phyloP scores from a whole-genome alignment of 345 rosid species.

The Pistacia vera region DNA sequence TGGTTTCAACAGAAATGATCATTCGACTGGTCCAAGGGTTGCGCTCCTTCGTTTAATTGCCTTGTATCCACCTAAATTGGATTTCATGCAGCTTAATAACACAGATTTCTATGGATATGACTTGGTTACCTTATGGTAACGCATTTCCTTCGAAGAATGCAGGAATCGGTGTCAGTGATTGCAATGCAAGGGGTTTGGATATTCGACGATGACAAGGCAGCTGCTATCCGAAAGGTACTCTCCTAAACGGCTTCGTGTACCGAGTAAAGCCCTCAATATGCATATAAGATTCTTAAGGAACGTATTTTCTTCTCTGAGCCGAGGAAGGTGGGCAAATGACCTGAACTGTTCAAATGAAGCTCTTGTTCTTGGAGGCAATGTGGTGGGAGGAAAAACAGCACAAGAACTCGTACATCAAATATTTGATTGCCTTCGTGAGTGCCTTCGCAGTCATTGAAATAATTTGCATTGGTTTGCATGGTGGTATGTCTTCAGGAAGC shows the following conservation, averaged over 20 bases:
- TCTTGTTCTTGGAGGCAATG: neutral
- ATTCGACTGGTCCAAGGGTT: slow-evolving; percentile 31
- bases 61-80: slow-evolving; percentile 21
- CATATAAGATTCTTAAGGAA: slow-evolving; percentile 22
- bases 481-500: slow-evolving; percentile 21
- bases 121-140: neutral
- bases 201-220: slow-evolving; percentile 20
- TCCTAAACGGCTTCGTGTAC: slow-evolving; percentile 19
- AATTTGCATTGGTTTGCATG: slow-evolving; percentile 12
- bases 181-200: slow-evolving; percentile 32
- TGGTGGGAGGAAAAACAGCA: no score
- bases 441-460: slow-evolving; percentile 16
- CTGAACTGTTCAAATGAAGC: slow-evolving; percentile 17
- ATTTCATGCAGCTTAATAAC: slow-evolving; percentile 11
- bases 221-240: slow-evolving; percentile 23
- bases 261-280: slow-evolving; percentile 9
- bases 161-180: slow-evolving; percentile 21
- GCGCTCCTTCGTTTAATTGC: slow-evolving; percentile 18
- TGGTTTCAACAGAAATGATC: slow-evolving; percentile 17
- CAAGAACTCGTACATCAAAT: slow-evolving; percentile 19
- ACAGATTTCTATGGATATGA: slow-evolving; percentile 29
- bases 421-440: slow-evolving; percentile 14
- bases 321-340: neutral
- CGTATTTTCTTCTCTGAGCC: neutral
- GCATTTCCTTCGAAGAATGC: slow-evolving; percentile 12